Base-by-base conservation (phyloP, 805 yeast species). In the Yamadazyma insecticola region DNA sequence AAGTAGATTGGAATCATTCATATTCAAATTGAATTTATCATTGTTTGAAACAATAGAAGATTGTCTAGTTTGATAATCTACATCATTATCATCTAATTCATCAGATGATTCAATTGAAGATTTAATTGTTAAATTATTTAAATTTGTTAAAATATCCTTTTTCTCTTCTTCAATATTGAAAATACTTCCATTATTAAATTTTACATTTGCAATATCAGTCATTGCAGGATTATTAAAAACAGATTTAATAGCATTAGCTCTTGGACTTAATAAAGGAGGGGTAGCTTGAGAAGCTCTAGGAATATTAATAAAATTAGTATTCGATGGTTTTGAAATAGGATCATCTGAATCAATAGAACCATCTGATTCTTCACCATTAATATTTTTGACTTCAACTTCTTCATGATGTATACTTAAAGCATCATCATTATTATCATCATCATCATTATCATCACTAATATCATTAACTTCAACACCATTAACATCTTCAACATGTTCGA, bases 1-100 rank as follows among this genome's bases (percentile, higher is more conserved):
- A 22, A 81, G 56, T 37, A 81, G 54, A 19, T 81, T 79, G 26
- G 85, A 76, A 13, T 80, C 81, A 34, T 76, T 76, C 46, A 81
- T 53, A 38, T 73, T 76, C 36, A 81, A 61, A 32, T 81, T 81
- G 41, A 81, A 76, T 39, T 64, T 63, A 41, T 51, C 60, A 4
- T 66, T 67, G 29, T 53, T 59, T 11, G 67, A 57, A 12, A 63
- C 57, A 4, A 63, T 57, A 3, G 63, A 55, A 10, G 60, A 53
- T n/a, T 66, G 59, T 25, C 68, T 42, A 4, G 70, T 61, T 27
- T 52, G 64, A 32, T 54, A 52, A 13, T 48, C 46, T 5, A 42
- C 44, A 16, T 48, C 48, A 10, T 44, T 49, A 26, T 53, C 52
- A 10, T 48, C 46, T 29, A 36, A 35, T 30, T 40, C 44, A 29